Evolutionary conservation across 2,329 filamentous ascomycete genomes (phyloP), one percentile per base, ranked within the genome.

Genomic region (Dactylellina haptotyla): DNA sequence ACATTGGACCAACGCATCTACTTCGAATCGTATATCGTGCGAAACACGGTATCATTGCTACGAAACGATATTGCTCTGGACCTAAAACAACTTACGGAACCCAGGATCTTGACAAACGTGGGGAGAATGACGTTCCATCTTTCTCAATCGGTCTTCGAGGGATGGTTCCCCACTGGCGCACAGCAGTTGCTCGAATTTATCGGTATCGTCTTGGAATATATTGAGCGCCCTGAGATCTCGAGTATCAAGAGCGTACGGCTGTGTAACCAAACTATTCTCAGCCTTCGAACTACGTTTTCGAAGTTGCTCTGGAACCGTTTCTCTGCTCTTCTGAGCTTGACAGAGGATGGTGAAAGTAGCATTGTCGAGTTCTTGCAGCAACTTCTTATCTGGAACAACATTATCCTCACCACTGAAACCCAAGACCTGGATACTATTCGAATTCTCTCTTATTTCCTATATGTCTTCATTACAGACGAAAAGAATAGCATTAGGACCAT

Each of bases 1-100:
- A 97, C 96, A 78, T 88, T 94, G 76, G 95, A 98, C 79, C 93
- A 98, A 77, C 93, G 97, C 78, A 92, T 93, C 0, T 96, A 93
- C 79, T 97, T 99, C 76, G 92, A 96, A 79, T 96, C 95, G 0
- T 97, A 93, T 79, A 83, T 98, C 2, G 83, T 98, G 18, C 87
- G 89, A 26, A 90, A 89, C 75, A 88, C 91, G 0, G 86, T 97
- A 48, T 85, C 88, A 2, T 87, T 90, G 28, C 82, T 97, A 14
- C 87, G 87, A 32, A 90, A 86, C 66, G 84, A 87, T 20, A 85
- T 98, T 6, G 87, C 91, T 72, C 82, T 89, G 1, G 87, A 93
- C 75, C 88, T 91, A 77, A 88, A 89, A 63, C 82, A 89, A 0
- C 84, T 98, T 1, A 87, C 87, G 64, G 93, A 98, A 79, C 91